phyloP scores from a whole-genome alignment of 1,284 basidiomycete species.

The Trametes hirsuta region DNA sequence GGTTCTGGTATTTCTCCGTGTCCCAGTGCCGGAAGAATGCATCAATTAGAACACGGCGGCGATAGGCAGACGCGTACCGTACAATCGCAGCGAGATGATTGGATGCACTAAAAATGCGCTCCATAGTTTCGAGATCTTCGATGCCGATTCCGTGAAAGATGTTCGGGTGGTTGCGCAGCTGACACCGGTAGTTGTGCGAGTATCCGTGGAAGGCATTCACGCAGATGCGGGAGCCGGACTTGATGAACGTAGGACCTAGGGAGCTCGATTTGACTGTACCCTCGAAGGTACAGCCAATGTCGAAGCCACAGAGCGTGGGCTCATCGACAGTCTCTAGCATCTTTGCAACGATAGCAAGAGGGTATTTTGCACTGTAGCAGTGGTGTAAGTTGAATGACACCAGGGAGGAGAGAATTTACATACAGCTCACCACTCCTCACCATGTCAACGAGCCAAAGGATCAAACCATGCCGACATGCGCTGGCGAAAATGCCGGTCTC shows the following conservation, averaged over 20 bases:
- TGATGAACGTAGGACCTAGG: conserved; percentile 27
- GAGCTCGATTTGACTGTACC: conserved; percentile 31
- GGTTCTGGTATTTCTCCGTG: conserved; percentile 31
- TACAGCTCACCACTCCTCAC: conserved; percentile 38
- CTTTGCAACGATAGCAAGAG: conserved; percentile 32
- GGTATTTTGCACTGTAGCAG: conserved; percentile 40
- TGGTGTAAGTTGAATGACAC: conserved; percentile 4
- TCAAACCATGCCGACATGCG: conserved; percentile 35
- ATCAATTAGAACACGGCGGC: conserved; percentile 31
- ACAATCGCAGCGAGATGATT: conserved; percentile 34
- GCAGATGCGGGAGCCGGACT: conserved; percentile 18
- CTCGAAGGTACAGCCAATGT: conserved; percentile 40
- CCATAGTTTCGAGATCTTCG: conserved; percentile 37
- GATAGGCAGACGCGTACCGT: conserved; percentile 34
- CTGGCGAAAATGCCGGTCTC: conserved; percentile 38
- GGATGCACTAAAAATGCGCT: conserved; percentile 35
- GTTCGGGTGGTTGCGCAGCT: conserved; percentile 33
- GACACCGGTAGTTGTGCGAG: conserved; percentile 36
- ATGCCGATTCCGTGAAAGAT: conserved; percentile 31
- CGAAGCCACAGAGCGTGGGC: conserved; percentile 24
- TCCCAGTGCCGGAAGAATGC: conserved; percentile 34
- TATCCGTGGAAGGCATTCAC: too few species aligned
- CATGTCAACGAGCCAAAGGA: conserved; percentile 34
- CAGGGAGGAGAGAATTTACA: neutral
- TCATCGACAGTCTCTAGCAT: conserved; percentile 27